Base-by-base conservation (phyloP, 176 grass and related monocot species). In the Triticum aestivum region DNA sequence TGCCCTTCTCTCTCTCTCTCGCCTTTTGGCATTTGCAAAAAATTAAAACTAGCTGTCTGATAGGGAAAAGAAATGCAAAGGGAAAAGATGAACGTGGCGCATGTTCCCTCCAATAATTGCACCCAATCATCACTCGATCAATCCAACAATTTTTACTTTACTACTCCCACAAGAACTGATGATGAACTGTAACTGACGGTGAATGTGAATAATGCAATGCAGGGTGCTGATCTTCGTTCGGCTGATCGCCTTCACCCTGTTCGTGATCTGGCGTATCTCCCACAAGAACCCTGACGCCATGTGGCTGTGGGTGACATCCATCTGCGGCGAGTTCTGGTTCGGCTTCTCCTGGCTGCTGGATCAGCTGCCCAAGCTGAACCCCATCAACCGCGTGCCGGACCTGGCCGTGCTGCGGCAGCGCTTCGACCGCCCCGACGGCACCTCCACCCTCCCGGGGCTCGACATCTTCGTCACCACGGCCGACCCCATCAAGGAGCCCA, bases 271-370 rank as follows among this genome's bases (percentile, higher is more conserved):
- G 96, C 91, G 96, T 41, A 80, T 98, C 69, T 56, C 39, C 29
- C 91, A 95, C 85, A 88, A 91, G 51, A 98, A 98, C 82, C 81
- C 89, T 6, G 96, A 98, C 58, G 96, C 96, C n/a, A 67, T 86
- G 73, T 98, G 96, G 96, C 91, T 98, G 62, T 98, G 96, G 96
- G 93, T 90, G 49, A 98, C 92, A 8, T 98, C 96, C 1, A 84
- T 98, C 81, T 88, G 91, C 8, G 94, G 96, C 26, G 96, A 98
- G 86, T 89, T 93, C 67, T 98, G 96, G 96, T 98, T 98, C 69
- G 91, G 93, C 1, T 95, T 98, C 88, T 98, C 96, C 0, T 98
- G 96, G 96, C 79, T 98, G 33, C 91, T 98, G 1, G 96, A 98
- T 56, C 96, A 98, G 81, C 91, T 98, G 0, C 96, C 96, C 1